Conservation (phyloP, 352 stramenopile species). For the Phytophthora cryptogea region DNA sequence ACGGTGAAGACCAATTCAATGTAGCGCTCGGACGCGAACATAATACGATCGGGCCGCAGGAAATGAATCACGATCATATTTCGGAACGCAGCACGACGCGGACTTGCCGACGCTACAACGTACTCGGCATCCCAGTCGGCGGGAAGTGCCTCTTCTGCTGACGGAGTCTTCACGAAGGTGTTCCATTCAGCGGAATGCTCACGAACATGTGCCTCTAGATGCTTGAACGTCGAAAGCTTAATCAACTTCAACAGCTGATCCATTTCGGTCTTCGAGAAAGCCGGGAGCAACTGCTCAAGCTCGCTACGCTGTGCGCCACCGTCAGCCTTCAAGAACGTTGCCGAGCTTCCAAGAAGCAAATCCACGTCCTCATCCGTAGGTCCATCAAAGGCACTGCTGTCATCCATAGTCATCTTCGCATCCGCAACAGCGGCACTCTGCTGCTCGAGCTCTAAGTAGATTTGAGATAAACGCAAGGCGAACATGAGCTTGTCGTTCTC, state of each 20-base stretch:
- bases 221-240: slow-evolving; percentile 77
- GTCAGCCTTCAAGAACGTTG: slow-evolving; percentile 54
- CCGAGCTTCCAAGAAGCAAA: slow-evolving; percentile 62
- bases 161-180: slow-evolving; percentile 76
- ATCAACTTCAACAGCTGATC: slow-evolving; percentile 89
- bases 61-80: slow-evolving; percentile 83
- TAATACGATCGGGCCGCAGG: slow-evolving; percentile 89
- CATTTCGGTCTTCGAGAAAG: slow-evolving; percentile 68
- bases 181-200: slow-evolving; percentile 72
- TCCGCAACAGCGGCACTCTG: slow-evolving; percentile 51
- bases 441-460: slow-evolving; percentile 82
- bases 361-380: slow-evolving; percentile 77
- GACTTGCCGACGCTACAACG: slow-evolving; percentile 41
- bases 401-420: slow-evolving; percentile 28
- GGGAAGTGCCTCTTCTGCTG: slow-evolving; percentile 77
- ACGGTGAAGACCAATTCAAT: slow-evolving; percentile 87
- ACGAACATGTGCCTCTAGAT: slow-evolving; percentile 72
- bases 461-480: slow-evolving; percentile 94
- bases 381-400: slow-evolving; percentile 51
- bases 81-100: slow-evolving; percentile 76
- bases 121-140: slow-evolving; percentile 57
- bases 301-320: slow-evolving; percentile 42
- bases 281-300: slow-evolving; percentile 52
- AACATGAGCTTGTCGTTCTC: slow-evolving; percentile 99
- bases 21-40: slow-evolving; percentile 80